Conservation (phyloP, 441 rosid species). For the Rhodomyrtus psidioides region DNA sequence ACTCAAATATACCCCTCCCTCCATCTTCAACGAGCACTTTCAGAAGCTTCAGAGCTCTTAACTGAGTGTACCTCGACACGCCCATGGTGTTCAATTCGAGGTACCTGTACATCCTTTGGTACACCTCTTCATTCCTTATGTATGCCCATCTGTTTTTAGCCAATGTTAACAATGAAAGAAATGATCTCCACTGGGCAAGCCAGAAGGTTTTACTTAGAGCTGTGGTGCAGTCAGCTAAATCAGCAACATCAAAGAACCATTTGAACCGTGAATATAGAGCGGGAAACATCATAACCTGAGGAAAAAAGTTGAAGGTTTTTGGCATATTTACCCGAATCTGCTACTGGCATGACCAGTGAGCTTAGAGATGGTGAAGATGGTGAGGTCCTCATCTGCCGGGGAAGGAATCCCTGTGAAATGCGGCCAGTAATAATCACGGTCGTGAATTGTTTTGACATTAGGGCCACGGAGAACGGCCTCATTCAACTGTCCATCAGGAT, state of each 20-base stretch:
- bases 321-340: conserved; percentile 41
- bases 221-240: neutral
- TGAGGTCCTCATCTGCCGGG: conserved; percentile 35
- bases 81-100: conserved; percentile 17
- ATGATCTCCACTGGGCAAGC: neutral
- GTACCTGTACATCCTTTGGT: conserved; percentile 16
- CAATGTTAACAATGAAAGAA: neutral
- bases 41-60: conserved; percentile 39
- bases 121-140: conserved; percentile 41
- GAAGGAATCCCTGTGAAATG: conserved; percentile 46
- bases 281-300: too few species aligned
- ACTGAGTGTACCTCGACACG: conserved; percentile 31
- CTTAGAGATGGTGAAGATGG: conserved; percentile 53
- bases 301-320: too few species aligned
- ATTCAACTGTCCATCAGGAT: conserved; percentile 51
- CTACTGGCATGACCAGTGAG: conserved; percentile 64
- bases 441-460: conserved; percentile 35
- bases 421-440: conserved; percentile 66
- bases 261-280: too few species aligned
- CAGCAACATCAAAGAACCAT: neutral
- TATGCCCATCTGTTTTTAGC: conserved; percentile 38
- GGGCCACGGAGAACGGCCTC: conserved; percentile 38
- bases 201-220: neutral
- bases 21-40: conserved; percentile 17
- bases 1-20: conserved; percentile 25